phyloP scores from a whole-genome alignment of 1,284 basidiomycete genomes.

The Cryptococcus wingfieldii region DNA sequence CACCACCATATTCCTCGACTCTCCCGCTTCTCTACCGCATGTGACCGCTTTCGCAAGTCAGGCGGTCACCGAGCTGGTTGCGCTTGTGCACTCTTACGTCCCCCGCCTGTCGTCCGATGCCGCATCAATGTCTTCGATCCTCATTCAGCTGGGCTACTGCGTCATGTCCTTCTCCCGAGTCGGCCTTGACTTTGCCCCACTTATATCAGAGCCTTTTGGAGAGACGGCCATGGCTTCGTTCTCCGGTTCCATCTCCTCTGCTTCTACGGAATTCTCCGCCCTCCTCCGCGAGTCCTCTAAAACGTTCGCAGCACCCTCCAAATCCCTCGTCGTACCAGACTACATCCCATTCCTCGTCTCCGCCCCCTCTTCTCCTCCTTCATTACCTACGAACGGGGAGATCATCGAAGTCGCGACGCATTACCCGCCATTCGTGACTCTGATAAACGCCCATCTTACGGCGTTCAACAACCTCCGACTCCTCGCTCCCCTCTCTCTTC shows the following conservation, averaged over 20 bases:
- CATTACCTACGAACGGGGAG: slow-evolving; percentile 3
- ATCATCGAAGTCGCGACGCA: slow-evolving; percentile 56
- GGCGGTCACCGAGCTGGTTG: slow-evolving; percentile 57
- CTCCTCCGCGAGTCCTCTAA: slow-evolving; percentile 29
- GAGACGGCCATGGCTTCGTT: slow-evolving; percentile 56
- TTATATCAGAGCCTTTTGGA: slow-evolving; percentile 64
- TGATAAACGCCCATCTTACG: slow-evolving; percentile 68
- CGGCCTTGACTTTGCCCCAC: slow-evolving; percentile 74
- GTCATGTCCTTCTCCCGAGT: slow-evolving; percentile 84
- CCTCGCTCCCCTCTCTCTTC: slow-evolving; percentile 64
- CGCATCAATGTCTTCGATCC: slow-evolving; percentile 69
- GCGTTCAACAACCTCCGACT: slow-evolving; percentile 76
- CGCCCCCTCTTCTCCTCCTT: slow-evolving; percentile 9
- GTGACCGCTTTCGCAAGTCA: slow-evolving; percentile 57
- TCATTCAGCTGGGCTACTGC: slow-evolving; percentile 89
- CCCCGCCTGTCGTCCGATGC: slow-evolving; percentile 56
- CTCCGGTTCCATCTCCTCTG: slow-evolving; percentile 49
- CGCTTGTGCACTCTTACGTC: slow-evolving; percentile 48
- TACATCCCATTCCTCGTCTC: slow-evolving; percentile 15
- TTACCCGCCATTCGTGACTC: slow-evolving; percentile 71
- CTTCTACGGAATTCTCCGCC: slow-evolving; percentile 32
- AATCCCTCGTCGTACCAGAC: slow-evolving; percentile 40
- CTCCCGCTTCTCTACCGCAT: slow-evolving; percentile 8
- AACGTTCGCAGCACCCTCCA: slow-evolving; percentile 18
- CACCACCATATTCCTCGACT: slow-evolving; percentile 68